A percentile compares a stretch with the other conserved stretches of the same genome.
Conservation (phyloP, 768 basidiomycete species). For the Mycena epipterygia region DNA sequence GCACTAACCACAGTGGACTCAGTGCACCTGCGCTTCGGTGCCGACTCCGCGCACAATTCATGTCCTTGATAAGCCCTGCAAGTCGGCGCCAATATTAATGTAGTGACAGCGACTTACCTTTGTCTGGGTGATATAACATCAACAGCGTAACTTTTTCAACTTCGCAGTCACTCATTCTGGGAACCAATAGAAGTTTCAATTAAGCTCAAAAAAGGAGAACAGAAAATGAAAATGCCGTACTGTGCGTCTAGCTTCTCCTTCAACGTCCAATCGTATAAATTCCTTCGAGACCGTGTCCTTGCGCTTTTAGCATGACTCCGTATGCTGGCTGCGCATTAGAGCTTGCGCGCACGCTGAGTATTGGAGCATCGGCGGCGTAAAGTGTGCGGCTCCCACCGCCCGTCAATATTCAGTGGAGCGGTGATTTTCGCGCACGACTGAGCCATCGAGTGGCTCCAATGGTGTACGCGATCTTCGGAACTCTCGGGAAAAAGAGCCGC, state of each 20-base stretch:
- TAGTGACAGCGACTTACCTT: constrained; percentile 63
- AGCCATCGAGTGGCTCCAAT: too few relatives aligned
- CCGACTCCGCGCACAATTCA: constrained; percentile 99
- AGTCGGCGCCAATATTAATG: not conserved
- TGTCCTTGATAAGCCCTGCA: constrained; percentile 66
- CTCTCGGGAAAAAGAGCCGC: too few relatives aligned
- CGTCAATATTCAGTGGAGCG: too few relatives aligned
- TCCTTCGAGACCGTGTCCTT: constrained; percentile 94
- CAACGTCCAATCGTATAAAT: constrained; percentile 96
- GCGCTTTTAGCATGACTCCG: constrained; percentile 98
- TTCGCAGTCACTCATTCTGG: constrained; percentile 94
- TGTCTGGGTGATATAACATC: constrained; percentile 97
- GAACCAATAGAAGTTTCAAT: constrained; percentile 28
- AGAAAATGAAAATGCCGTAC: constrained; percentile 68
- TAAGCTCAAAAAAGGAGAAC: not conserved
- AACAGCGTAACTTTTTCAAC: constrained; percentile 97
- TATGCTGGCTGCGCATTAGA: constrained; percentile 98
- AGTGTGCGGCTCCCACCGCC: too few relatives aligned
- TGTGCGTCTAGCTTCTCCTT: constrained; percentile 98
- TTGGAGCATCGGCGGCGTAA: too few relatives aligned
- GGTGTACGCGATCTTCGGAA: too few relatives aligned
- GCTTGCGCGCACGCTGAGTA: constrained; percentile 97
- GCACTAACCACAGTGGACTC: constrained; percentile 93
- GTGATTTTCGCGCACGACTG: too few relatives aligned
- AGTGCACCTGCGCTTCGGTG: constrained; percentile 96